A percentile compares a stretch with the other conserved stretches of the same genome.
Conservation (phyloP, 2,329 filamentous ascomycete genomes). For the Penicillium sp. region DNA sequence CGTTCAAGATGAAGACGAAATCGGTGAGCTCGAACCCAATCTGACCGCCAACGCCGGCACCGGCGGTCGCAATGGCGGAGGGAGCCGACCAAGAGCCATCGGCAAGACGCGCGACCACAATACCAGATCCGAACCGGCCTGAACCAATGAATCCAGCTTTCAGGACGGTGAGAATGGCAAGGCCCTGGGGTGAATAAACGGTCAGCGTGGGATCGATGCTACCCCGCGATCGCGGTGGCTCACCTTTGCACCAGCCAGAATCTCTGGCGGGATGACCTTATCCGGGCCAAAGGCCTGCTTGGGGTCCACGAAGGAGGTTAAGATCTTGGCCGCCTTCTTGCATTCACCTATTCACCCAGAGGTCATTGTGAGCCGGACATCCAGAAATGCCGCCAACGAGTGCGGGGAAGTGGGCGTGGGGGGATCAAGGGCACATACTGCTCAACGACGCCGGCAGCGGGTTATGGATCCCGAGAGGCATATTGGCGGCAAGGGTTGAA, state of each 20-base stretch:
- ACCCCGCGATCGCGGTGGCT: constrained; percentile 3
- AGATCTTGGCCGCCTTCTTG: constrained; percentile 93
- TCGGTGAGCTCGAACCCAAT: constrained; percentile 53
- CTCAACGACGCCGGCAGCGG: constrained; percentile 49
- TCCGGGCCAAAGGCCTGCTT: constrained; percentile 91
- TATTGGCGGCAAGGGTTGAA: constrained; percentile 25
- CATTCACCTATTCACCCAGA: constrained; percentile 70
- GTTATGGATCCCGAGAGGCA: constrained; percentile 48
- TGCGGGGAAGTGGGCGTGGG: constrained; percentile 35
- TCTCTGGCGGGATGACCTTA: constrained; percentile 89
- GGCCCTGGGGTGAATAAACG: constrained; percentile 36
- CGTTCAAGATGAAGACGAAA: constrained; percentile 98
- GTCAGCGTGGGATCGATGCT: constrained; percentile 5
- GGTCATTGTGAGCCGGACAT: constrained; percentile 33
- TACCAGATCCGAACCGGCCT: constrained; percentile 50
- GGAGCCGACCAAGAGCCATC: constrained; percentile 52
- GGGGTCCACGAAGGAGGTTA: constrained; percentile 91
- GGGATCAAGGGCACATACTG: constrained; percentile 38
- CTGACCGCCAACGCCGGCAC: constrained; percentile 51
- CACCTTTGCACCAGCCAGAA: constrained; percentile 90
- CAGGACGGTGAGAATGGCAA: constrained; percentile 50
- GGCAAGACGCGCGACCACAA: constrained; percentile 49
- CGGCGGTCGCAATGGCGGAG: constrained; percentile 49
- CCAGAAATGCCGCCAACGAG: constrained; percentile 23
- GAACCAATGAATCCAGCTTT: constrained; percentile 53